These are phyloP conservation scores for Talaromyces marneffei DNA, from an alignment of 2,329 filamentous ascomycete genomes.

Conservation along the genomic window DNA sequence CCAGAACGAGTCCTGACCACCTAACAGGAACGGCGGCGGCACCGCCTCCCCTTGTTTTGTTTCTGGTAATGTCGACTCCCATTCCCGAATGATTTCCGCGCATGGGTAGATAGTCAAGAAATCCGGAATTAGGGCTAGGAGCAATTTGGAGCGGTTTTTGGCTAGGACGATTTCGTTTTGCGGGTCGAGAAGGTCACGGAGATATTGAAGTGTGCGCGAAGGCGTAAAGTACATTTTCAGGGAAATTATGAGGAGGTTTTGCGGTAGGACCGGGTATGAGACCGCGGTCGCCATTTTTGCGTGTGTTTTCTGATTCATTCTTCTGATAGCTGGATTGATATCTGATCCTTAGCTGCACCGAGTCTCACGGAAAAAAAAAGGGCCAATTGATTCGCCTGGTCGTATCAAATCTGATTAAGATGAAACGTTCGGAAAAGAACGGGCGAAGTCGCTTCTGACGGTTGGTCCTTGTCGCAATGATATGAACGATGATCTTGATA, in stretches of 20 bases:
- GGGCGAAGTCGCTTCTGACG: not conserved
- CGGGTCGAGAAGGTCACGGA: slow-evolving; percentile 44
- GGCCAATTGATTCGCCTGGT: not conserved
- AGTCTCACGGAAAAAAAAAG: not conserved
- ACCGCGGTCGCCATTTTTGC: slow-evolving; percentile 13
- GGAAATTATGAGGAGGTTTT: slow-evolving; percentile 65
- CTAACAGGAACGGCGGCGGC: slow-evolving; percentile 53
- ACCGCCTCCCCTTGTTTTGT: slow-evolving; percentile 31
- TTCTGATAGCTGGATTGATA: not conserved
- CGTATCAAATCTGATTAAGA: not conserved
- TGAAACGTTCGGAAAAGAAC: slow-evolving; percentile 5
- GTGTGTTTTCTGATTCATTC: not conserved
- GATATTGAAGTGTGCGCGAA: slow-evolving; percentile 53
- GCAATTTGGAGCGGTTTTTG: slow-evolving; percentile 47
- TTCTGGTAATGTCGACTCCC: slow-evolving; percentile 30
- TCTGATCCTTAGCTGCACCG: not conserved
- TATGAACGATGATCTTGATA: not conserved
- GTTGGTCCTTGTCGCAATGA: not conserved
- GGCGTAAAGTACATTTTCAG: slow-evolving; percentile 78
- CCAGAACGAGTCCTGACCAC: slow-evolving; percentile 70
- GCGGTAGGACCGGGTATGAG: slow-evolving; percentile 35
- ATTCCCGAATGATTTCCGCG: slow-evolving; percentile 34
- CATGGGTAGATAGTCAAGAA: slow-evolving; percentile 59
- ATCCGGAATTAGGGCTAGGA: slow-evolving; percentile 74
- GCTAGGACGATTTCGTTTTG: slow-evolving; percentile 41